Percentiles rank a stretch among this genome's conserved stretches.
Evolutionary conservation across 2,329 filamentous ascomycete species (phyloP).

Genomic region (Gaeumannomyces tritici): DNA sequence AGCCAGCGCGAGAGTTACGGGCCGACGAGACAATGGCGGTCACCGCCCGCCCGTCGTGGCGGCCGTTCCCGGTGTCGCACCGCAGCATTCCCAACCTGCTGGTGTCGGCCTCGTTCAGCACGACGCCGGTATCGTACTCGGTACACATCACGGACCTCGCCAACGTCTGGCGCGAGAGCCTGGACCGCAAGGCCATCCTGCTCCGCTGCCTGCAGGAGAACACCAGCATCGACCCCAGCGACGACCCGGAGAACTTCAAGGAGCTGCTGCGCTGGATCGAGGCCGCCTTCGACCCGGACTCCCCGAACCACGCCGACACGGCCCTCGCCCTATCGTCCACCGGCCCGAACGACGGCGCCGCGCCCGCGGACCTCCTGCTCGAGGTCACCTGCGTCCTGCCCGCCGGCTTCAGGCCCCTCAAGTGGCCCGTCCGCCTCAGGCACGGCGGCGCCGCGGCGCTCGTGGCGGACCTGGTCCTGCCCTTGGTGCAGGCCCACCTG

Average conservation of each 20-base stretch:
- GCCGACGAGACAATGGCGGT: not conserved
- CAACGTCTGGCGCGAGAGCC: conserved; percentile 60
- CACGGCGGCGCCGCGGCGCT: conserved; percentile 32
- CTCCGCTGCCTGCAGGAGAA: conserved; percentile 51
- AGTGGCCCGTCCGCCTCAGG: conserved; percentile 54
- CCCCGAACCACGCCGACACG: conserved; percentile 31
- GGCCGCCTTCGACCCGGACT: conserved; percentile 37
- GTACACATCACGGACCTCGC: conserved; percentile 63
- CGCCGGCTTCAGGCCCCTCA: conserved; percentile 46
- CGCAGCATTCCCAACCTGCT: conserved; percentile 49
- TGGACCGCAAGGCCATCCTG: conserved; percentile 53
- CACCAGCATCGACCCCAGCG: conserved; percentile 65
- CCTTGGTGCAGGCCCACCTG: conserved; percentile 38
- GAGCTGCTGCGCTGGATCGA: conserved; percentile 57
- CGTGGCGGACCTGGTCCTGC: conserved; percentile 39
- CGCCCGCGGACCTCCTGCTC: conserved; percentile 31
- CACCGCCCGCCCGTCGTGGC: conserved; percentile 27
- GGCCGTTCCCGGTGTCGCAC: conserved; percentile 33
- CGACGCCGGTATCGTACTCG: conserved; percentile 42
- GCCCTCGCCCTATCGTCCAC: conserved; percentile 28
- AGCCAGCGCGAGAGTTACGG: not conserved
- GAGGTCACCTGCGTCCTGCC: conserved; percentile 52
- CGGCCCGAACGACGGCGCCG: not conserved
- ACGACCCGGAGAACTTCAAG: conserved; percentile 56
- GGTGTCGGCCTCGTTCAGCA: conserved; percentile 46